Base-by-base conservation (phyloP, 768 basidiomycete species). In the Leccinum olivaceopallidum region DNA sequence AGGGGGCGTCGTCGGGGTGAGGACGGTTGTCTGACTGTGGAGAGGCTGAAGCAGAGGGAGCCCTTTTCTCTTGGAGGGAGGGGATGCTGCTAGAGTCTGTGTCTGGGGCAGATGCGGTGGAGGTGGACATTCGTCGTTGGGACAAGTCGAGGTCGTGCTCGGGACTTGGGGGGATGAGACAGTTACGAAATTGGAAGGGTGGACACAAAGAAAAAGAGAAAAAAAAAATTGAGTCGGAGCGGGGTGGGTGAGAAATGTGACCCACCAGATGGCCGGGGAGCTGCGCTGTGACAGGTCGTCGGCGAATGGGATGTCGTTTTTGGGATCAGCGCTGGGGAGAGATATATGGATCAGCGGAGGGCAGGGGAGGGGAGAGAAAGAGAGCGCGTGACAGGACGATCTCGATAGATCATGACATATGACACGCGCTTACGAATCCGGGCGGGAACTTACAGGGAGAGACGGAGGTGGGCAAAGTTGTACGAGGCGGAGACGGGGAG, bases 71-170 rank as follows among this genome's bases (percentile, higher is more conserved):
- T 9, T 76, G 78, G 55, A 83, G 78, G 49, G 86, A 86, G 63
- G 82, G 78, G 60, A 80, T 76, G 71, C 79, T 82, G 76, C 80
- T 82, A 2, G 70, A 39, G 75, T 91, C 89, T 3, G 75, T 78
- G 76, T 89, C 88, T 42, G 86, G 81, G 16, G 81, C 80, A 16
- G 89, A 90, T 60, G 84, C 81, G 55, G 85, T 86, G 64, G 87
- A 89, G 72, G 83, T 81, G 74, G 90, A 91, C 90, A 92, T 91
- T 70, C 89, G 87, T 69, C 89, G 82, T 59, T 64, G 64, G 61
- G 69, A 34, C 51, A 88, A 85, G 74, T 85, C 34, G 63, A 83
- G 68, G 73, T 82, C 84, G 62, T 79, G 66, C 51, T 81, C 77
- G 61, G 77, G 67, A 68, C 78, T 80, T 32, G 9, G 70, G 26